Evolutionary conservation across 2,329 filamentous ascomycete species (phyloP).

Genomic region (Trichoderma arundinaceum): DNA sequence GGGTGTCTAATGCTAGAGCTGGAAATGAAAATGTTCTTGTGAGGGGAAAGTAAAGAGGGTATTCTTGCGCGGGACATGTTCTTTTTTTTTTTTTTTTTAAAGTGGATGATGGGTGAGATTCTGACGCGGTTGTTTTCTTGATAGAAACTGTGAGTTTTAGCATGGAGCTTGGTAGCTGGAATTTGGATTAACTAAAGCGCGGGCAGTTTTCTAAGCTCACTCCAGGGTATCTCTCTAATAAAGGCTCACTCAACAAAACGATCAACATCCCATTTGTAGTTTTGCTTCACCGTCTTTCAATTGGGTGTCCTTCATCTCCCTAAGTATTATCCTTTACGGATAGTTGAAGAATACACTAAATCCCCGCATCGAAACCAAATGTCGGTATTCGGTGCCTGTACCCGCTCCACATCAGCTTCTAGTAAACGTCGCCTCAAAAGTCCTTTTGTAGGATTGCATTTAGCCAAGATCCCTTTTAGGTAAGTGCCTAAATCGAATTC

Average conservation of each 20-base stretch:
- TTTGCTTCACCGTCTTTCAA: no score
- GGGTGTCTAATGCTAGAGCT: not conserved
- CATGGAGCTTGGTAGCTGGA: not conserved
- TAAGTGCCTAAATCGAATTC: conserved; percentile 7
- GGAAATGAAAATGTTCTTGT: not conserved
- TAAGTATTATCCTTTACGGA: not conserved
- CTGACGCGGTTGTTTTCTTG: not conserved
- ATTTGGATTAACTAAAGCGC: not conserved
- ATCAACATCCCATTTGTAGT: no score
- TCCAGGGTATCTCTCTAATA: conserved; percentile 13
- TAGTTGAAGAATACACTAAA: not conserved
- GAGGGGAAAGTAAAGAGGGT: not conserved
- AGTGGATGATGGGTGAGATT: not conserved
- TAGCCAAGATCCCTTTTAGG: conserved; percentile 21
- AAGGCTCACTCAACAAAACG: not conserved
- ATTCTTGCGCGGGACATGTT: conserved; percentile 12
- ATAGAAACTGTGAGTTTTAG: not conserved
- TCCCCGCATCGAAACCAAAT: not conserved
- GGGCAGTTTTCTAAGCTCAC: not conserved
- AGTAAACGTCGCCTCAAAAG: not conserved
- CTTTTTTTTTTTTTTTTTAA: not conserved
- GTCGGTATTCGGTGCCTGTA: not conserved
- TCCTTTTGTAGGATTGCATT: conserved; percentile 15
- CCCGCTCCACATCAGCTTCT: conserved; percentile 11
- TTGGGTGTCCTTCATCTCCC: no score